Percentiles rank a stretch among this genome's conserved stretches.
phyloP scores from a whole-genome alignment of 2,329 filamentous ascomycete genomes.

The Fusarium virguliforme region DNA sequence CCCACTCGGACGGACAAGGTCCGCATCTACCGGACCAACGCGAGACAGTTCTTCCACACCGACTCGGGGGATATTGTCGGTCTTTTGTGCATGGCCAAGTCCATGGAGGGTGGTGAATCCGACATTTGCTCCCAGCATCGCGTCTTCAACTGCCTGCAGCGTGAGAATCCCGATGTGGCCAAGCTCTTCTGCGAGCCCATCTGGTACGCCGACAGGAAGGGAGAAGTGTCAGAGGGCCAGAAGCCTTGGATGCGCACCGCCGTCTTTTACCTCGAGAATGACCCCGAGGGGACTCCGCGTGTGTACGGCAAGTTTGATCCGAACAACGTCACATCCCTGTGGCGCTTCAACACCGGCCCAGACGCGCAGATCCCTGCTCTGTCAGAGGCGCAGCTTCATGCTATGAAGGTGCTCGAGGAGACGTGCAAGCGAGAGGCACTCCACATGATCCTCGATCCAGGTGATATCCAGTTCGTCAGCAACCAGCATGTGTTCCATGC shows the following conservation, averaged over 20 bases:
- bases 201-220: constrained; percentile 95
- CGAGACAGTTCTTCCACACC: constrained; percentile 70
- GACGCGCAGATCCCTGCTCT: constrained; percentile 39
- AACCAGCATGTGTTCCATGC: constrained; percentile 87
- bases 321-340: constrained; percentile 74
- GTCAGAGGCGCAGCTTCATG: constrained; percentile 68
- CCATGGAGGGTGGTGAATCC: constrained; percentile 85
- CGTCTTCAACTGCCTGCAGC: constrained; percentile 85
- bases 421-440: constrained; percentile 80
- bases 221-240: constrained; percentile 82
- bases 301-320: constrained; percentile 84
- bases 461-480: constrained; percentile 87
- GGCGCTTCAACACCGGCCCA: constrained; percentile 30
- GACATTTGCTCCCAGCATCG: constrained; percentile 84
- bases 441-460: constrained; percentile 88
- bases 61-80: constrained; percentile 89
- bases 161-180: constrained; percentile 84
- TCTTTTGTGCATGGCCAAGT: constrained; percentile 83
- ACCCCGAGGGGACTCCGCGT: constrained; percentile 59
- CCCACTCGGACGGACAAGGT: constrained; percentile 82
- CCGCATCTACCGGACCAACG: constrained; percentile 89
- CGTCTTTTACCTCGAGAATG: constrained; percentile 82
- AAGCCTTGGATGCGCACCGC: constrained; percentile 80
- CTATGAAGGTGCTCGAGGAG: constrained; percentile 74
- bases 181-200: constrained; percentile 81